Conservation (phyloP, 1,139 yeast genomes). For the Zygosaccharomyces pseudobailii region DNA sequence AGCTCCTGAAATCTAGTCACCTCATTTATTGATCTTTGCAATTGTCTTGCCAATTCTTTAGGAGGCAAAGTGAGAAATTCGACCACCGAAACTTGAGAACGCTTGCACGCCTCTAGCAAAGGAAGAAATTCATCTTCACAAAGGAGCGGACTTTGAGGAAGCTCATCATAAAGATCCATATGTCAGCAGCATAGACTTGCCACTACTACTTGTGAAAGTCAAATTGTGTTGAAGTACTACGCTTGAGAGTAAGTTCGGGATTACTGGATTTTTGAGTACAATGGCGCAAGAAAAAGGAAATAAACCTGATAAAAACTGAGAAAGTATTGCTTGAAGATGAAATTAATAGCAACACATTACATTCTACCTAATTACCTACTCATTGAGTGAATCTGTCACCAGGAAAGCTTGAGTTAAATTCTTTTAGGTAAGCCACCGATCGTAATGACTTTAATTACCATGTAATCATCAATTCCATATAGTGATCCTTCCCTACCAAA, state of each 20-base stretch:
- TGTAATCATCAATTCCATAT: constrained; percentile 71
- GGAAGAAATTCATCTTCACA: constrained; percentile 31
- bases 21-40: constrained; percentile 48
- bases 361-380: background rate
- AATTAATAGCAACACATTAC: background rate
- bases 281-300: background rate
- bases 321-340: background rate
- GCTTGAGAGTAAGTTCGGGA: too few species aligned
- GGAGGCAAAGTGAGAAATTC: constrained; percentile 42
- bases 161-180: constrained; percentile 40
- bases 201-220: background rate
- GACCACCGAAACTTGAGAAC: constrained; percentile 35
- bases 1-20: constrained; percentile 40
- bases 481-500: constrained; percentile 80
- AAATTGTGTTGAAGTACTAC: too few species aligned
- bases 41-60: constrained; percentile 40
- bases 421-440: constrained; percentile 37
- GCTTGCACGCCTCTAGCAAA: constrained; percentile 28
- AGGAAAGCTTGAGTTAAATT: background rate
- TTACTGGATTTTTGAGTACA: too few species aligned
- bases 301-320: background rate
- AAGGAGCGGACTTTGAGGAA: constrained; percentile 34
- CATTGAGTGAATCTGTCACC: too few species aligned
- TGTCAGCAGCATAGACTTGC: constrained; percentile 3
- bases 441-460: constrained; percentile 57